phyloP scores from a whole-genome alignment of 495 filamentous ascomycete species.

The Penicillium odoratum region DNA sequence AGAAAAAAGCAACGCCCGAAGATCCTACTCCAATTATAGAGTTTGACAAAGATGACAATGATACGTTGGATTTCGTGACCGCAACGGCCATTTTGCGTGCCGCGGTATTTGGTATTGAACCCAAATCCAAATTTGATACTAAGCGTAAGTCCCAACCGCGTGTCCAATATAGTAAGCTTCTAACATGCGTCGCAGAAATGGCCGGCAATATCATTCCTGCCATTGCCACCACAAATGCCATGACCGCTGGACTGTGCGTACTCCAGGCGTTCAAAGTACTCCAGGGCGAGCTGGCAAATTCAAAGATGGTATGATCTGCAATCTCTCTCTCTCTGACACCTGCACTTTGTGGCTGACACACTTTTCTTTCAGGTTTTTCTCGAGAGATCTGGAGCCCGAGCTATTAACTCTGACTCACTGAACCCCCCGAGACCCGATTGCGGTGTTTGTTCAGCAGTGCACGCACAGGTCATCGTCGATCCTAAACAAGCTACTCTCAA shows the following conservation, averaged over 20 bases:
- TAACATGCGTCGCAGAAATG: conserved; percentile 63
- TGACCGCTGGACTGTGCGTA: conserved; percentile 91
- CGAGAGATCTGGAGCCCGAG: conserved; percentile 63
- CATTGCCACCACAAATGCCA: conserved; percentile 97
- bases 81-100: conserved; percentile 87
- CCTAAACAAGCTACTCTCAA: conserved; percentile 73
- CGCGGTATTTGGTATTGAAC: conserved; percentile 79
- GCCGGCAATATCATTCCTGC: conserved; percentile 98
- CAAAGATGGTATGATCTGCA: conserved; percentile 50
- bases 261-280: conserved; percentile 92
- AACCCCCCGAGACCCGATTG: conserved; percentile 78
- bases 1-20: conserved; percentile 42
- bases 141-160: conserved; percentile 59
- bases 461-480: conserved; percentile 66
- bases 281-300: conserved; percentile 64
- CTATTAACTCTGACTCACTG: conserved; percentile 74
- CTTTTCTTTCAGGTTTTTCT: conserved; percentile 66
- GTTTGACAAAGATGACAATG: conserved; percentile 97
- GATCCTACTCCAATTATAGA: conserved; percentile 62
- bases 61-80: conserved; percentile 93
- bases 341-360: conserved; percentile 9
- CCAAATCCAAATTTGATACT: conserved; percentile 90
- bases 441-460: conserved; percentile 74
- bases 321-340: background rate
- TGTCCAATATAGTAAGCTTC: background rate